Percentiles rank a stretch among this genome's conserved stretches.
These are phyloP conservation scores for Gossypium armourianum DNA, from an alignment of 441 rosid species.

Conservation along the genomic window DNA sequence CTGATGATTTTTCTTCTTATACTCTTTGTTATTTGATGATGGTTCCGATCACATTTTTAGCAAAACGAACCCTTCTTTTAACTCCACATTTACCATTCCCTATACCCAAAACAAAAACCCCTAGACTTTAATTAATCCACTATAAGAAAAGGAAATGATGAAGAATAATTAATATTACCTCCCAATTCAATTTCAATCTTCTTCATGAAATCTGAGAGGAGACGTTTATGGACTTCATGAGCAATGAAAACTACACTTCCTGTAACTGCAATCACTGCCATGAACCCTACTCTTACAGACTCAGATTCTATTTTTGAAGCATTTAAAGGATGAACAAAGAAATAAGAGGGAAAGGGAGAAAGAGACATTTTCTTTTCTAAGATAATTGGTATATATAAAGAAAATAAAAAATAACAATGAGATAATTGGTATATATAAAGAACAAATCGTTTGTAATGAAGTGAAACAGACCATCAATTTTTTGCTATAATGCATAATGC, in stretches of 20 bases:
- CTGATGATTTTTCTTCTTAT: slow-evolving; percentile 28
- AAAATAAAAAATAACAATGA: no score
- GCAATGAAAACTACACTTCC: slow-evolving; percentile 58
- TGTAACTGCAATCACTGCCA: slow-evolving; percentile 64
- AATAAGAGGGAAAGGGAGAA: background rate
- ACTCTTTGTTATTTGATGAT: slow-evolving; percentile 43
- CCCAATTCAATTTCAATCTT: slow-evolving; percentile 48
- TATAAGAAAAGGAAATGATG: background rate
- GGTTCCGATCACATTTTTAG: slow-evolving; percentile 64
- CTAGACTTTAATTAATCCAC: background rate
- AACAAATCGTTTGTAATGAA: background rate
- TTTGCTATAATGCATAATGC: background rate
- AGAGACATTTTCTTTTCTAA: background rate
- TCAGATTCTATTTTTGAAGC: slow-evolving; percentile 24
- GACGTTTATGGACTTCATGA: slow-evolving; percentile 53
- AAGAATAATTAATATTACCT: slow-evolving; percentile 15
- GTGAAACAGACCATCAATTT: background rate
- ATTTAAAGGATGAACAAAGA: slow-evolving; percentile 14
- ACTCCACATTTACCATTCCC: slow-evolving; percentile 25
- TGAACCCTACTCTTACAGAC: slow-evolving; percentile 35
- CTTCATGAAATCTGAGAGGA: slow-evolving; percentile 64
- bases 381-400: no score
- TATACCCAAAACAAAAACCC: background rate
- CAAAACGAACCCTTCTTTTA: slow-evolving; percentile 62
- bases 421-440: no score